Conservation (phyloP, 139 green algal genomes). For the Micractinium sp. region DNA sequence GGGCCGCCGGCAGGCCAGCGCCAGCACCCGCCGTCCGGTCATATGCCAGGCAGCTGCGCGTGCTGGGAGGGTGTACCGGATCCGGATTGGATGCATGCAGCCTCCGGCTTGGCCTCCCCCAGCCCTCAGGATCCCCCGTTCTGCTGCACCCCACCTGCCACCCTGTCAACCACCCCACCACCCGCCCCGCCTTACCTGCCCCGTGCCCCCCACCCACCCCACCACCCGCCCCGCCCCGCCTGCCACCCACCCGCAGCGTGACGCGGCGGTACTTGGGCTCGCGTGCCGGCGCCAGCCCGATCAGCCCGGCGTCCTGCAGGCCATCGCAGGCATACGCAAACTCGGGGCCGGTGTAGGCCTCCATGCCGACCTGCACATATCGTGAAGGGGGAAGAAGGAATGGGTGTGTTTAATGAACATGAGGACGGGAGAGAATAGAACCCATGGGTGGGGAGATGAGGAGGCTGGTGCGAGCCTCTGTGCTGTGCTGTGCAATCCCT, state of each 20-base stretch:
- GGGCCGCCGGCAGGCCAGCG: no score
- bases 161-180: not conserved
- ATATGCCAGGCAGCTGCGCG: no score
- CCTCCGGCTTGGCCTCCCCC: no score
- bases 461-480: not conserved
- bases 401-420: not conserved
- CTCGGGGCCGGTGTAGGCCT: conserved; percentile 16
- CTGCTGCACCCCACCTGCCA: no score
- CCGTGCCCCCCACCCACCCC: no score
- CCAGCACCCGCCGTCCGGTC: no score
- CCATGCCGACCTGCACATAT: conserved; percentile 24
- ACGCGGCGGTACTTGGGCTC: conserved; percentile 8
- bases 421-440: no score
- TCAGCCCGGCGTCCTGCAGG: conserved; percentile 17
- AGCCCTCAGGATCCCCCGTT: no score
- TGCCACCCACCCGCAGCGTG: conserved; percentile 12
- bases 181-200: not conserved
- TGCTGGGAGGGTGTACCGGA: no score
- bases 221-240: not conserved
- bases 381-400: no score
- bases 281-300: not conserved
- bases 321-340: conserved; percentile 27
- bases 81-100: no score
- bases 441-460: not conserved
- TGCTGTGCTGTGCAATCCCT: not conserved